Conservation (phyloP, 495 filamentous ascomycete genomes). For the Aspergillus campestris region DNA sequence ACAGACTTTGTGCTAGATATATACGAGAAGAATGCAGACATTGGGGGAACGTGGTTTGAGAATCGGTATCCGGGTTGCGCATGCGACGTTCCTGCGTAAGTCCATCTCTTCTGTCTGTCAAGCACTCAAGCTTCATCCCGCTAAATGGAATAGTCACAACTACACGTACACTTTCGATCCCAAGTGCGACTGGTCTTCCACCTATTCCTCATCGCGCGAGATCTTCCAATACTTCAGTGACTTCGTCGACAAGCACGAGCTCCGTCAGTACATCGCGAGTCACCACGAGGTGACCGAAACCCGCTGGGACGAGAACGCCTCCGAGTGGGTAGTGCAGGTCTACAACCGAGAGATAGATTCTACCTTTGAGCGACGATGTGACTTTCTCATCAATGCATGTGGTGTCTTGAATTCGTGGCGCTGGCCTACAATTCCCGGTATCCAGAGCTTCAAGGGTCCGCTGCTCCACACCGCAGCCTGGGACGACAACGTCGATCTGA, state of each 20-base stretch:
- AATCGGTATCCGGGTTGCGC: conserved; percentile 53
- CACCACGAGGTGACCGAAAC: conserved; percentile 16
- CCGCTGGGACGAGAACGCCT: conserved; percentile 20
- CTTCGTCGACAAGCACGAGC: conserved; percentile 20
- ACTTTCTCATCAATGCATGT: conserved; percentile 41
- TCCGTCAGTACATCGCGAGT: conserved; percentile 15
- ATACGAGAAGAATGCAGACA: conserved; percentile 63
- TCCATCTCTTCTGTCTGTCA: background rate
- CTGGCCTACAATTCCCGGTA: conserved; percentile 39
- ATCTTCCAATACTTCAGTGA: conserved; percentile 41
- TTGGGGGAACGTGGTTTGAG: conserved; percentile 57
- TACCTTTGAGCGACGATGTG: conserved; percentile 28
- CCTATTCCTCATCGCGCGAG: conserved; percentile 40
- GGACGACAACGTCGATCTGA: conserved; percentile 15
- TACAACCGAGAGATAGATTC: conserved; percentile 17
- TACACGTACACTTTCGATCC: conserved; percentile 34
- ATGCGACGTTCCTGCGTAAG: conserved; percentile 23
- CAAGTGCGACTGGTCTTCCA: conserved; percentile 42
- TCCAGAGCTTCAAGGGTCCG: conserved; percentile 33
- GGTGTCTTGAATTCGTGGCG: conserved; percentile 39
- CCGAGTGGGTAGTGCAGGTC: conserved; percentile 34
- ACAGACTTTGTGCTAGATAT: conserved; percentile 46
- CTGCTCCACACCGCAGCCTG: conserved; percentile 40
- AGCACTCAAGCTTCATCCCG: background rate
- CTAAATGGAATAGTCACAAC: conserved; percentile 1